Evolutionary conservation across 225 moss, liverwort and hornwort species (phyloP).

Genomic region (Takakia lepidozioides): DNA sequence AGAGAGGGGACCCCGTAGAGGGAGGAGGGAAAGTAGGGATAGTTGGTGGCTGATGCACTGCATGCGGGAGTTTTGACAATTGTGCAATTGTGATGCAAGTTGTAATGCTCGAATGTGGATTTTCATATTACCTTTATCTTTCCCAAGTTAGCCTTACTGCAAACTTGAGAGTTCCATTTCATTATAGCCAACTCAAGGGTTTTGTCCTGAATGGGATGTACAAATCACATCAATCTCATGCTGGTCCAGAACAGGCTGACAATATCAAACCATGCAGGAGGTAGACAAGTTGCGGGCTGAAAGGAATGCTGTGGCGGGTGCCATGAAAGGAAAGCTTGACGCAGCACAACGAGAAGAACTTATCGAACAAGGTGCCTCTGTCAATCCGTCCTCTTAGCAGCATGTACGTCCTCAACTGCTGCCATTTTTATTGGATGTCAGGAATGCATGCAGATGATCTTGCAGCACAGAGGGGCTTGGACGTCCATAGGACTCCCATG

Average conservation of each 20-base stretch:
- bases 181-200: too few relatives aligned
- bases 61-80: too few relatives aligned
- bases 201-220: background rate
- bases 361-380: constrained; percentile 58
- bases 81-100: too few relatives aligned
- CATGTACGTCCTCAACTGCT: too few relatives aligned
- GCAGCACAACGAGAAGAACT: constrained; percentile 69
- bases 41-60: too few relatives aligned
- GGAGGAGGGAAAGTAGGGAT: background rate
- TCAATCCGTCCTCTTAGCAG: background rate
- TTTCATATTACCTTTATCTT: too few relatives aligned
- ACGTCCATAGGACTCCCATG: too few relatives aligned
- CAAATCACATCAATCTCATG: background rate
- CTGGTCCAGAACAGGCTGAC: background rate
- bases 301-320: constrained; percentile 77
- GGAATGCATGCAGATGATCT: too few relatives aligned
- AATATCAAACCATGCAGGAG: constrained; percentile 40
- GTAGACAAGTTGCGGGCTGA: constrained; percentile 92
- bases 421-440: too few relatives aligned
- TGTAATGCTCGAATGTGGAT: background rate
- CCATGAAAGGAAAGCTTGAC: constrained; percentile 91
- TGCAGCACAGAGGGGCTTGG: too few relatives aligned
- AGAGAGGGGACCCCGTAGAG: background rate
- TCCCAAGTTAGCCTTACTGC: too few relatives aligned
- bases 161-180: too few relatives aligned